phyloP scores from a whole-genome alignment of 768 basidiomycete genomes.

The Cystobasidium ongulense region DNA sequence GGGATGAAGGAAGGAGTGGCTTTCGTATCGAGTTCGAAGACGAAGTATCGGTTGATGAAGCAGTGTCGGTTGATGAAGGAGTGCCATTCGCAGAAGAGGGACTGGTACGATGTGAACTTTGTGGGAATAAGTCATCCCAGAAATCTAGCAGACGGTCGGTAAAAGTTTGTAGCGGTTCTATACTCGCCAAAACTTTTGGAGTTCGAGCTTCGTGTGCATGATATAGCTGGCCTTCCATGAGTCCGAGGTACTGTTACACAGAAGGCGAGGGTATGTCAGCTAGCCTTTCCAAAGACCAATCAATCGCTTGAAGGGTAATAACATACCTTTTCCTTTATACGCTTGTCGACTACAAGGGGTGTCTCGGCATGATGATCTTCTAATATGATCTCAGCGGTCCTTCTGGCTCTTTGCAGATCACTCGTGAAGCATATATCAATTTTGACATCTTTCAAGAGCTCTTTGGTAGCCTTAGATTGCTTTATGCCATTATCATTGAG shows the following conservation, averaged over 20 bases:
- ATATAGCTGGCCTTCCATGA: constrained; percentile 13
- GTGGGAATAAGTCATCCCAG: constrained; percentile 18
- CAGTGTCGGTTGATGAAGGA: not conserved
- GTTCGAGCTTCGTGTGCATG: not conserved
- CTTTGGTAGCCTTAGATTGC: not conserved
- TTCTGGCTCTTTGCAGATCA: constrained; percentile 11
- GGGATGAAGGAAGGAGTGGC: not conserved
- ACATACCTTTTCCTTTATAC: constrained; percentile 27
- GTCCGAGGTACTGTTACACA: not conserved
- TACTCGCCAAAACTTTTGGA: constrained; percentile 5
- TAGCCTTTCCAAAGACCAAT: not conserved
- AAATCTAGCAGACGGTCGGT: constrained; percentile 4
- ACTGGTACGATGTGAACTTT: not conserved
- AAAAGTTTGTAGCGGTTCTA: constrained; percentile 17
- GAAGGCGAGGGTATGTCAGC: not conserved
- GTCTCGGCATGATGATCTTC: constrained; percentile 6
- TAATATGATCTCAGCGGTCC: constrained; percentile 27
- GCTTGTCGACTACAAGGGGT: constrained; percentile 4
- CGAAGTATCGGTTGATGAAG: not conserved
- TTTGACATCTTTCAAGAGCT: not conserved
- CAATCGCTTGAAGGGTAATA: not conserved
- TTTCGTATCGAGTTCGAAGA: not conserved
- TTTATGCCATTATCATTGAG: constrained; percentile 21
- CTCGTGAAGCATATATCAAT: constrained; percentile 26
- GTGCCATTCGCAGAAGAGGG: not conserved